Evolutionary conservation across 106 monocot species (phyloP), one percentile per base, ranked within the genome.

Genomic region (Dendrobium catenatum): DNA sequence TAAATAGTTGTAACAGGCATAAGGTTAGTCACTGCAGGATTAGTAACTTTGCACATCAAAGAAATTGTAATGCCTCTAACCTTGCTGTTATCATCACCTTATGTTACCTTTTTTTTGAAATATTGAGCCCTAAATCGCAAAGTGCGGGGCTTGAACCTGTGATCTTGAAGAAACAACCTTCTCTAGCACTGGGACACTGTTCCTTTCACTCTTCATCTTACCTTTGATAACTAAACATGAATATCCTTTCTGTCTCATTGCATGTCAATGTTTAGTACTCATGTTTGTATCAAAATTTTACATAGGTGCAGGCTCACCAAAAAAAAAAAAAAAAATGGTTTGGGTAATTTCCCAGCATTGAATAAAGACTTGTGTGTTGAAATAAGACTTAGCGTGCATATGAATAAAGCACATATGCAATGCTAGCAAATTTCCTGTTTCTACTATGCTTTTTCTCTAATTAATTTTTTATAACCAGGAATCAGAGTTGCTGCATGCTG

Each of bases 401-500:
- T 33, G 43, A 8, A 74, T 19, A 10, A 9, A 70, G 37, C 33
- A n/a, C 22, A 19, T n/a, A 22, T 9, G 4, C 61, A 61, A 22
- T 51, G 13, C 13, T 15, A 3, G 20, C n/a, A 70, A 29, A 40
- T 70, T 16, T 70, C 37, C 24, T 37, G 29, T 70, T 70, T 4
- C 16, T 37, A 44, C 13, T 74, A 43, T 19, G n/a, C 43, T 44
- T 74, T 44, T 19, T 70, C 26, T 70, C 37, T 70, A 33, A 70
- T 29, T n/a, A 17, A 16, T 70, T 29, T 37, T 41, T 59, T 73
- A 26, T 4, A 48, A 2, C 58, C 74, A 90, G 90, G 85, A 78
- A 56, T 59, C 79, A 78, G 4, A 48, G 79, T 43, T 44, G 79
- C 70, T 48, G 51, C 37, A 72, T 80, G 64, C 17, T 83, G 42